Conservation (phyloP, 371 early-diverging fungal species). For the Zychaea mexicana region DNA sequence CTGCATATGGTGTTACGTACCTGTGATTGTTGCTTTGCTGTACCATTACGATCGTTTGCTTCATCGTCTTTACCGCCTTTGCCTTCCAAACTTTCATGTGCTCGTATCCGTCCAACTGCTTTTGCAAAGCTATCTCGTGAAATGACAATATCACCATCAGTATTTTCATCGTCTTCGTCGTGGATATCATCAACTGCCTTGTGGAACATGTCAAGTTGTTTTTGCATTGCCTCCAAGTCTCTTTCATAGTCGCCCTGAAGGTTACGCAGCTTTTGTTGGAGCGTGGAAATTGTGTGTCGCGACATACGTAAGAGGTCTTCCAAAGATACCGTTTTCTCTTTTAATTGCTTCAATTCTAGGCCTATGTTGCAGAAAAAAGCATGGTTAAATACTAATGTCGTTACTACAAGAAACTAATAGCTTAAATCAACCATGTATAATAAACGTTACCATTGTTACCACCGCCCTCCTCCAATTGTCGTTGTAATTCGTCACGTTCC, state of each 20-base stretch:
- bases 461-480: slow-evolving; percentile 36
- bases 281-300: slow-evolving; percentile 76
- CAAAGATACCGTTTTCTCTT: slow-evolving; percentile 74
- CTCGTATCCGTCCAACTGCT: slow-evolving; percentile 39
- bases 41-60: not conserved
- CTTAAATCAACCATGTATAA: not conserved
- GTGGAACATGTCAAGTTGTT: slow-evolving; percentile 72
- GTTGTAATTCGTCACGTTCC: slow-evolving; percentile 55
- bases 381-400: not conserved
- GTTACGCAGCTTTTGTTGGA: slow-evolving; percentile 73
- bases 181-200: slow-evolving; percentile 55
- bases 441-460: slow-evolving; percentile 15
- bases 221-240: slow-evolving; percentile 69
- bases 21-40: not conserved
- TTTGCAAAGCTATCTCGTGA: slow-evolving; percentile 33
- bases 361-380: not conserved
- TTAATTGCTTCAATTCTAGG: slow-evolving; percentile 41
- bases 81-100: slow-evolving; percentile 48
- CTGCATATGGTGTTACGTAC: too few species aligned
- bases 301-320: slow-evolving; percentile 82
- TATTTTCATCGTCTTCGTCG: slow-evolving; percentile 50
- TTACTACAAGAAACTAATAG: not conserved
- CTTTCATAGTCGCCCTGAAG: slow-evolving; percentile 66
- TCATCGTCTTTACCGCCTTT: slow-evolving; percentile 10
- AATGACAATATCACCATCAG: slow-evolving; percentile 32